phyloP scores from a whole-genome alignment of 306 rosid genomes.

The Fragaria vesca region DNA sequence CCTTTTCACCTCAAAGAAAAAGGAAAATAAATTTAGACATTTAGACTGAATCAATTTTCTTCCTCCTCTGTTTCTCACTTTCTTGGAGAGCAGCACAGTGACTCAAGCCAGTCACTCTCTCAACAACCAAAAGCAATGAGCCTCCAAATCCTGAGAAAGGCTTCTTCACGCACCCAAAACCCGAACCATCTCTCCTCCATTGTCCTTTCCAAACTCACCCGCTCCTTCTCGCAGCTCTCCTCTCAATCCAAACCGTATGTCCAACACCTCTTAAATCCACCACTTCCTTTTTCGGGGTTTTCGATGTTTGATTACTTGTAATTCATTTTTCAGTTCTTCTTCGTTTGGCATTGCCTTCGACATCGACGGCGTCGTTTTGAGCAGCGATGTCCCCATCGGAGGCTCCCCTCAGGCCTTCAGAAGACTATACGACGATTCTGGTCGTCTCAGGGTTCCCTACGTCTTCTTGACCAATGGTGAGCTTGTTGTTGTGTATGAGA shows the following conservation, averaged over 20 bases:
- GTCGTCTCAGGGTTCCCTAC: constrained; percentile 57
- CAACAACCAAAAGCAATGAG: constrained; percentile 31
- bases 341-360: constrained; percentile 83
- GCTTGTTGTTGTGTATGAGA: constrained; percentile 1
- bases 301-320: background rate
- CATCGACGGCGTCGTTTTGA: constrained; percentile 89
- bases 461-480: constrained; percentile 85
- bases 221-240: constrained; percentile 48
- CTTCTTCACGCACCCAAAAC: constrained; percentile 31
- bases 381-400: constrained; percentile 72
- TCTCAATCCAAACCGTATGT: constrained; percentile 47
- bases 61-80: no score
- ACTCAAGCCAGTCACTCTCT: no score
- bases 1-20: no score
- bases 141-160: constrained; percentile 45
- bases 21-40: no score
- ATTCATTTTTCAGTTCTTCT: constrained; percentile 42
- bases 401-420: constrained; percentile 68
- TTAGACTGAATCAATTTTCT: no score
- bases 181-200: constrained; percentile 14
- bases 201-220: constrained; percentile 27
- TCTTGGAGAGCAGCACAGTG: no score
- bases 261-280: background rate
- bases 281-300: background rate
- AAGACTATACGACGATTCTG: constrained; percentile 53